Evolutionary conservation across 805 yeast genomes (phyloP).

Genomic region (Blastobotrys attinorum): DNA sequence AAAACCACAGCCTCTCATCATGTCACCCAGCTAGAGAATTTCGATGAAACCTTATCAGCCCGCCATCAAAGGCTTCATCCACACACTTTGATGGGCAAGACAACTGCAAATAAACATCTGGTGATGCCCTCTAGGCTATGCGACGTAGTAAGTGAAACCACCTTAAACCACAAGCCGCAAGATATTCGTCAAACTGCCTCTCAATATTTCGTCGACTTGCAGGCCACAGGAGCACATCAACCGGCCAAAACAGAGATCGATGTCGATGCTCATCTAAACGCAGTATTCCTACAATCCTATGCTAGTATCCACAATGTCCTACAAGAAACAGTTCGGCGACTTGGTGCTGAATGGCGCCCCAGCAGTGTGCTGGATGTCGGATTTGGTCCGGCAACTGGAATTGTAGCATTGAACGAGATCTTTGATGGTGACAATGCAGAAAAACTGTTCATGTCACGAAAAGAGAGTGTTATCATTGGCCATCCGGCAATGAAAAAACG

Average conservation of each 20-base stretch:
- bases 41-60: neutral
- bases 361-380: constrained; percentile 68
- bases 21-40: neutral
- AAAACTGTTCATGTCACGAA: constrained; percentile 38
- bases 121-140: constrained; percentile 51
- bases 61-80: constrained; percentile 40
- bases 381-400: constrained; percentile 87
- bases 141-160: constrained; percentile 53
- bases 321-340: constrained; percentile 52
- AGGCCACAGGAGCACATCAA: constrained; percentile 46
- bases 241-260: constrained; percentile 30
- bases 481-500: constrained; percentile 66
- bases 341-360: constrained; percentile 48
- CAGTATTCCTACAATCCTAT: constrained; percentile 74
- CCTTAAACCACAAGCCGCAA: constrained; percentile 55
- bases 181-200: constrained; percentile 57
- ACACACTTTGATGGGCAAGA: constrained; percentile 48
- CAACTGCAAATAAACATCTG: constrained; percentile 41
- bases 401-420: constrained; percentile 77
- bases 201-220: constrained; percentile 41
- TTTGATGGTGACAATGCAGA: constrained; percentile 46
- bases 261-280: constrained; percentile 74
- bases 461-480: constrained; percentile 70
- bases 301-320: constrained; percentile 61
- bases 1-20: neutral